phyloP scores from a whole-genome alignment of 164 flowering plant genomes.

The Echeveria elegans region DNA sequence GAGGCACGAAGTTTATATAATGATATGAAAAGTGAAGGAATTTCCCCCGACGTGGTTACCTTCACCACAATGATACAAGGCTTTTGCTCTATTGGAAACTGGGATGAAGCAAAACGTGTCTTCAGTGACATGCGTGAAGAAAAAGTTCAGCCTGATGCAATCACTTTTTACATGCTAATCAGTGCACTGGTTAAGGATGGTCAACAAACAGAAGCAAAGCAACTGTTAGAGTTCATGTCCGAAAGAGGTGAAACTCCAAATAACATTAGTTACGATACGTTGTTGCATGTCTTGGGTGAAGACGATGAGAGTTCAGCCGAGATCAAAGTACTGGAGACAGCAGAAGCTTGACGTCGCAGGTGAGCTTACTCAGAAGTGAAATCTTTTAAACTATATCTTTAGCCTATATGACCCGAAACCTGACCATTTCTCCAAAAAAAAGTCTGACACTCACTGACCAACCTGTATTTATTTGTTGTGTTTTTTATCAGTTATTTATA shows the following conservation, averaged over 20 bases:
- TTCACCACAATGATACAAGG: not conserved
- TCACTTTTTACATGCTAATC: constrained; percentile 1
- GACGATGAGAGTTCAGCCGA: not conserved
- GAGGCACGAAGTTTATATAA: not conserved
- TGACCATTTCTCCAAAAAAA: not conserved
- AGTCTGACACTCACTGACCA: no score
- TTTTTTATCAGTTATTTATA: no score
- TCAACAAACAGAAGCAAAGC: not conserved
- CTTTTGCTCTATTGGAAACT: not conserved
- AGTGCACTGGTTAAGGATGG: constrained; percentile 1
- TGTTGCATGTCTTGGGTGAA: not conserved
- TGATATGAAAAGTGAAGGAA: not conserved
- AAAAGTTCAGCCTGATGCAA: not conserved
- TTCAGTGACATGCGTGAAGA: not conserved
- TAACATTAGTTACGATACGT: not conserved
- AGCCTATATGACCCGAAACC: not conserved
- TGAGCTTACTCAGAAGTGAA: not conserved
- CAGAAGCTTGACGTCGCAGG: not conserved
- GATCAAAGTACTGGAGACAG: not conserved
- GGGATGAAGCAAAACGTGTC: constrained; percentile 1
- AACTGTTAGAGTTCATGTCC: constrained; percentile 1
- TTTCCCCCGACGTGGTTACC: not conserved
- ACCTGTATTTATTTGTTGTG: no score
- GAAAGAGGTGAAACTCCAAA: constrained; percentile 5
- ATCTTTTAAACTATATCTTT: not conserved